These are phyloP conservation scores for Chlorella ohadii DNA, from an alignment of 139 green algal species.

Conservation along the genomic window DNA sequence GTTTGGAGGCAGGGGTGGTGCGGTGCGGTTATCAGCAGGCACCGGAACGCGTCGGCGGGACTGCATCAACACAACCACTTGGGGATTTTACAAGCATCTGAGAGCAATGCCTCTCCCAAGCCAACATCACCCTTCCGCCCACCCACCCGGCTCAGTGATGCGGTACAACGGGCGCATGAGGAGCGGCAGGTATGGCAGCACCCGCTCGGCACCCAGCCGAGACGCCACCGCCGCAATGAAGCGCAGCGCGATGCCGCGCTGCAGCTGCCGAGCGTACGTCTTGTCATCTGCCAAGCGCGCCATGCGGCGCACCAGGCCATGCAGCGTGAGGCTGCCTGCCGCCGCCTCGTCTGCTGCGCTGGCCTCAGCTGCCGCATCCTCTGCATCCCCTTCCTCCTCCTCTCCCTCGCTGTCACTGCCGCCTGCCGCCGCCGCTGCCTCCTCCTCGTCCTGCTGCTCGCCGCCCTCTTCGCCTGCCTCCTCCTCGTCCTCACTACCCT, in stretches of 20 bases:
- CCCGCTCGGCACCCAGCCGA: conserved; percentile 54
- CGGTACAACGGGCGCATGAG: conserved; percentile 83
- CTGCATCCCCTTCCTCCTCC: conserved; percentile 36
- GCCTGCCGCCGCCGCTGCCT: conserved; percentile 20
- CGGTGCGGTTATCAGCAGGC: too few relatives aligned
- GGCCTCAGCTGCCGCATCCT: conserved; percentile 21
- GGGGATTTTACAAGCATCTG: too few relatives aligned
- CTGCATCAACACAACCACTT: too few relatives aligned
- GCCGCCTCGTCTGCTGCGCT: conserved; percentile 10
- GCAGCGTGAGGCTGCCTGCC: conserved; percentile 59
- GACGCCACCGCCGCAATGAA: conserved; percentile 78
- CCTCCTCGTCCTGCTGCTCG: conserved; percentile 16
- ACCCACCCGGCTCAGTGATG: conserved; percentile 67
- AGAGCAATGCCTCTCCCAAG: too few relatives aligned
- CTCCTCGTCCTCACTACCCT: conserved; percentile 30
- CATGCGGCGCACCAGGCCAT: conserved; percentile 76
- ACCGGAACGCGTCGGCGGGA: too few relatives aligned
- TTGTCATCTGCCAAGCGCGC: conserved; percentile 72
- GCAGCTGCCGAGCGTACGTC: conserved; percentile 38
- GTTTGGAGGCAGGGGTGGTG: too few relatives aligned
- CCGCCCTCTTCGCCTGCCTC: conserved; percentile 37
- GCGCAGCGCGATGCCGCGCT: conserved; percentile 75
- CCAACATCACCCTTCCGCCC: too few relatives aligned
- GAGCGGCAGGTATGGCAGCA: conserved; percentile 69
- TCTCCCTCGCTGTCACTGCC: conserved; percentile 40